phyloP scores from a whole-genome alignment of 345 rosid species.

The Camelina sativa region DNA sequence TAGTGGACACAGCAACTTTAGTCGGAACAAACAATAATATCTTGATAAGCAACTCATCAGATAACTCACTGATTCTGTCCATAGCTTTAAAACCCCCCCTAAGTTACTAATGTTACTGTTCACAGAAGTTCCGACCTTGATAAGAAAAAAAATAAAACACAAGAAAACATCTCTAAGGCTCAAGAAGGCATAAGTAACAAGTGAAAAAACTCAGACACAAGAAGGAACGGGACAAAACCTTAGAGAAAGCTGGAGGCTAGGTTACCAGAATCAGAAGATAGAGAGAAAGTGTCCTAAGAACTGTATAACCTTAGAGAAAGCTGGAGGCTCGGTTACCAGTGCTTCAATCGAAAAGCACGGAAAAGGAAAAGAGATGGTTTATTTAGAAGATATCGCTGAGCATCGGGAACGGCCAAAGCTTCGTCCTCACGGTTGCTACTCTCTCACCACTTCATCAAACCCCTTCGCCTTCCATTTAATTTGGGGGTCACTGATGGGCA shows the following conservation, averaged over 20 bases:
- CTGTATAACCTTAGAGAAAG: not conserved
- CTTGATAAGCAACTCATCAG: conserved; percentile 20
- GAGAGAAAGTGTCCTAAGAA: not conserved
- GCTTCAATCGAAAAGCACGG: too few relatives aligned
- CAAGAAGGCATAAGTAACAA: not conserved
- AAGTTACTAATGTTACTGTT: not conserved
- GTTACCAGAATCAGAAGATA: too few relatives aligned
- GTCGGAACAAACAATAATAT: conserved; percentile 17
- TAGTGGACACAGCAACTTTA: conserved; percentile 22
- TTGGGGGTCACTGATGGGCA: too few relatives aligned
- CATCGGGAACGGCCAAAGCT: too few relatives aligned
- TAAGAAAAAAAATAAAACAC: not conserved
- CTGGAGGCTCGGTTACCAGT: too few relatives aligned
- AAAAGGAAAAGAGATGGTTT: too few relatives aligned
- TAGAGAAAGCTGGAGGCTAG: not conserved
- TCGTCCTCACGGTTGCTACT: too few relatives aligned
- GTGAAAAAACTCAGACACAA: conserved; percentile 4
- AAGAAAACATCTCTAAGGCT: not conserved
- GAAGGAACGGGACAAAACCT: conserved; percentile 11
- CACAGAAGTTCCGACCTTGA: not conserved
- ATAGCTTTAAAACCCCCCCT: not conserved
- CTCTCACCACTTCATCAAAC: too few relatives aligned
- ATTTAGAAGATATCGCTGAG: too few relatives aligned
- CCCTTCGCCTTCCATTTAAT: too few relatives aligned
- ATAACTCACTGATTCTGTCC: conserved; percentile 12